Base-by-base conservation (phyloP, 2,329 filamentous ascomycete species). In the Fusarium mangiferae region DNA sequence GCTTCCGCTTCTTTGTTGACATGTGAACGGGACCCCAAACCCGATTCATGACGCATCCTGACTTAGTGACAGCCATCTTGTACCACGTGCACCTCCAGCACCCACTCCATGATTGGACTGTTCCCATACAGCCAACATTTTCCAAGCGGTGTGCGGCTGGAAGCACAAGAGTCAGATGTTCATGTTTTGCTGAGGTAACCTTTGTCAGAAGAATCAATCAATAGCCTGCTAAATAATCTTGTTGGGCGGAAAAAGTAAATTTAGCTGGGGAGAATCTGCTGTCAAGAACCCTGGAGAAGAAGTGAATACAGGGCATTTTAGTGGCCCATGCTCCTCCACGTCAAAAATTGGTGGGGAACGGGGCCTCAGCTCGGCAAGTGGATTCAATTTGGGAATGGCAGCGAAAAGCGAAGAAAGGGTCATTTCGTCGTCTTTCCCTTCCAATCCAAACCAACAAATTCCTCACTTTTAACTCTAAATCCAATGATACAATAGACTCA, bases 31-130 rank as follows among this genome's bases (percentile, higher is more conserved):
- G 36, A 33, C 18, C 33, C 33, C 62, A 52, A 45, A 33, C 44
- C 52, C 60, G 54, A 70, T 59, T 66, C 52, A 73, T 75, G 70
- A 67, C 60, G 60, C 72, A 66, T 62, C 63, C 51, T 64, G 24
- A 57, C 20, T 54, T 62, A 58, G 56, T 30, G 30, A 58, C 30
- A 58, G 24, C 41, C 41, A 72, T 8, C 6, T 10, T 66, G 65
- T 51, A 73, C 72, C 72, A 75, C 72, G 72, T 75, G 72, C 65
- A 56, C 49, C 59, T 65, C 55, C 58, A 60, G 54, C 52, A 36
- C 51, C 46, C 64, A 49, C 24, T 26, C 26, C 42, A 46, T 60
- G 48, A 75, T 73, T 74, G 72, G 72, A 14, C n/a, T n/a, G 30
- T 18, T 20, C 17, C 17, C 14, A 22, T 36, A 24, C 48, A 18